These are phyloP conservation scores for Solanum chiquidenum DNA, from an alignment of 257 asterid species.

Conservation along the genomic window DNA sequence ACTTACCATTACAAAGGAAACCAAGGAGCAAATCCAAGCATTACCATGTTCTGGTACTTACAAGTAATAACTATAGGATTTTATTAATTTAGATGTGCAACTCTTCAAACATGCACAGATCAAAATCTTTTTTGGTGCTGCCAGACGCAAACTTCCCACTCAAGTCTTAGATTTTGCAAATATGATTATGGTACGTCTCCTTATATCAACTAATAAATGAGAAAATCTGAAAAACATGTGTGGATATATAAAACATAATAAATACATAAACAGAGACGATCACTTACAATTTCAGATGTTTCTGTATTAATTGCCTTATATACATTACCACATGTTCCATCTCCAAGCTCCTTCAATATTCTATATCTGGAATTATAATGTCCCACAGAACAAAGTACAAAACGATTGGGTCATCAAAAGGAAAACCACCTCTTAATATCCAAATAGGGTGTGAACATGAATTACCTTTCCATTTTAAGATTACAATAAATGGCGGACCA, in stretches of 20 bases:
- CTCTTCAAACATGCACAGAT: background rate
- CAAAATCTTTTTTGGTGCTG: background rate
- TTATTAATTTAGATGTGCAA: background rate
- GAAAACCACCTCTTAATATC: background rate
- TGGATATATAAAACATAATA: background rate
- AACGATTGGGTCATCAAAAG: conserved; percentile 3
- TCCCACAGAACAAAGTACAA: conserved; percentile 6
- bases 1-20: background rate
- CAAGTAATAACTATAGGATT: background rate
- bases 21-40: background rate
- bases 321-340: conserved; percentile 88
- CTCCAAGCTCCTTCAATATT: conserved; percentile 78
- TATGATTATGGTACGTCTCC: background rate
- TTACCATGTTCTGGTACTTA: background rate
- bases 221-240: background rate
- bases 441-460: background rate
- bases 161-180: background rate
- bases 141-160: background rate
- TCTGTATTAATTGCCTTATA: conserved; percentile 73
- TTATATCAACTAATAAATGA: background rate
- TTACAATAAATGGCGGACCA: conserved; percentile 15
- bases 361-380: conserved; percentile 44
- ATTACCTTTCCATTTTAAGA: conserved; percentile 68
- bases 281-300: conserved; percentile 78
- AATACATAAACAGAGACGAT: background rate